phyloP scores from a whole-genome alignment of 495 filamentous ascomycete species.

The Neurospora terricola region DNA sequence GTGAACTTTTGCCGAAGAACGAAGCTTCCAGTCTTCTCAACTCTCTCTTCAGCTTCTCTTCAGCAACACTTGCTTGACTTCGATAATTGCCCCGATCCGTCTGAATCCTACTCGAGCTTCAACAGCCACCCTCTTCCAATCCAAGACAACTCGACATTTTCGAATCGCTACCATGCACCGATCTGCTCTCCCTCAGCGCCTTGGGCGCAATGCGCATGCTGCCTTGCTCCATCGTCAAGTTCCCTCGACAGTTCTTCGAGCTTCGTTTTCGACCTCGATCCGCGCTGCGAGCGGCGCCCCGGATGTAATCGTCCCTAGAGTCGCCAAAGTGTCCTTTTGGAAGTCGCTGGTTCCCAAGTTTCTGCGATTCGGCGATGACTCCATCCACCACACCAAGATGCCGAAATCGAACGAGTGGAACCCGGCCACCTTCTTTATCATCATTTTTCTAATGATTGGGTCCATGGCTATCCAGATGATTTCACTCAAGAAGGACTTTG shows the following conservation, averaged over 20 bases:
- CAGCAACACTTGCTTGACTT: not conserved
- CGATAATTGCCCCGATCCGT: not conserved
- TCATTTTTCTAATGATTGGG: constrained; percentile 83
- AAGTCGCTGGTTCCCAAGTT: constrained; percentile 51
- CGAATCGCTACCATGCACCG: not conserved
- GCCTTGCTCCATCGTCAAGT: not conserved
- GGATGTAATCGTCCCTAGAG: constrained; percentile 34
- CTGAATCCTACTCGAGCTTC: not conserved
- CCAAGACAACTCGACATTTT: not conserved
- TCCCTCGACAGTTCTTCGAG: not conserved
- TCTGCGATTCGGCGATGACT: constrained; percentile 14
- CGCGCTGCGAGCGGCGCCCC: constrained; percentile 1
- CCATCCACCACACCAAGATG: constrained; percentile 13
- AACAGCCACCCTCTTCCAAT: not conserved
- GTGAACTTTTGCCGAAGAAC: not conserved
- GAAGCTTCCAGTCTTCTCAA: not conserved
- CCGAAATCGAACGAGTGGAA: constrained; percentile 68
- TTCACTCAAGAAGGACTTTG: constrained; percentile 62
- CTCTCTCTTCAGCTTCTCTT: not conserved
- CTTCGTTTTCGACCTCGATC: not conserved
- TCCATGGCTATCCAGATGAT: constrained; percentile 93
- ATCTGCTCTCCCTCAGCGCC: not conserved
- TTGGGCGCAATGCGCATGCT: not conserved
- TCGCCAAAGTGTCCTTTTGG: constrained; percentile 63
- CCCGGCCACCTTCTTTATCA: constrained; percentile 84